phyloP scores from a whole-genome alignment of 2,329 filamentous ascomycete species.

The Alternaria alternata region DNA sequence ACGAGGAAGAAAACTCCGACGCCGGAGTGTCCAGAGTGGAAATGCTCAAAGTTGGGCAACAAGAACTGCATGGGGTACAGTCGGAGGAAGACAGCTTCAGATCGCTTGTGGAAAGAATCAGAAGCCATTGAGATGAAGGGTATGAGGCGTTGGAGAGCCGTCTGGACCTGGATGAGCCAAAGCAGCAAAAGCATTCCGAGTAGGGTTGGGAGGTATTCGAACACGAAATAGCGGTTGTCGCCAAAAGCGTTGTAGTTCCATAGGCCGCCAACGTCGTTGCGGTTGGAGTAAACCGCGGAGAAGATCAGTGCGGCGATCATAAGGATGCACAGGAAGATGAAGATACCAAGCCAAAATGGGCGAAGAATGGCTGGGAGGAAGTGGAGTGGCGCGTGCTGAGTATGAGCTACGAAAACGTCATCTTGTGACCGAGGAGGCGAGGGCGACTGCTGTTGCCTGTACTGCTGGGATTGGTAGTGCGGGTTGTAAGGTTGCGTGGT shows the following conservation, averaged over 20 bases:
- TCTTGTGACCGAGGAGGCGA: constrained; percentile 28
- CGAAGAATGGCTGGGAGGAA: constrained; percentile 78
- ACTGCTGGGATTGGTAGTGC: constrained; percentile 5
- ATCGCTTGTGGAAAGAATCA: constrained; percentile 65
- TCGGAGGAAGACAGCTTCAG: constrained; percentile 69
- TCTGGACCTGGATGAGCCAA: constrained; percentile 78
- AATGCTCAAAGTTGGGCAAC: constrained; percentile 72
- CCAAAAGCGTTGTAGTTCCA: constrained; percentile 74
- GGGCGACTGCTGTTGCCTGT: constrained; percentile 15
- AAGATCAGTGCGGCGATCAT: constrained; percentile 79
- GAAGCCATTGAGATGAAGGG: constrained; percentile 82
- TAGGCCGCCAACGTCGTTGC: constrained; percentile 66
- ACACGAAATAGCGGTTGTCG: constrained; percentile 81
- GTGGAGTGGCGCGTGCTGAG: constrained; percentile 61
- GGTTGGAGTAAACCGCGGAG: constrained; percentile 61
- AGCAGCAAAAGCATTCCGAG: constrained; percentile 75
- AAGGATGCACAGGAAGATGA: constrained; percentile 69
- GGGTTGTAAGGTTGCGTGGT: constrained; percentile 9
- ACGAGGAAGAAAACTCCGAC: constrained; percentile 71
- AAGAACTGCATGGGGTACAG: constrained; percentile 70
- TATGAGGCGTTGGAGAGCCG: constrained; percentile 76
- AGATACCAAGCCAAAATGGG: constrained; percentile 66
- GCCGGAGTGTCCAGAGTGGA: constrained; percentile 72
- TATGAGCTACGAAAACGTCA: constrained; percentile 59
- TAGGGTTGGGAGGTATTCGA: constrained; percentile 83